phyloP scores from a whole-genome alignment of 2,329 filamentous ascomycete genomes.

The Fusarium chaquense region DNA sequence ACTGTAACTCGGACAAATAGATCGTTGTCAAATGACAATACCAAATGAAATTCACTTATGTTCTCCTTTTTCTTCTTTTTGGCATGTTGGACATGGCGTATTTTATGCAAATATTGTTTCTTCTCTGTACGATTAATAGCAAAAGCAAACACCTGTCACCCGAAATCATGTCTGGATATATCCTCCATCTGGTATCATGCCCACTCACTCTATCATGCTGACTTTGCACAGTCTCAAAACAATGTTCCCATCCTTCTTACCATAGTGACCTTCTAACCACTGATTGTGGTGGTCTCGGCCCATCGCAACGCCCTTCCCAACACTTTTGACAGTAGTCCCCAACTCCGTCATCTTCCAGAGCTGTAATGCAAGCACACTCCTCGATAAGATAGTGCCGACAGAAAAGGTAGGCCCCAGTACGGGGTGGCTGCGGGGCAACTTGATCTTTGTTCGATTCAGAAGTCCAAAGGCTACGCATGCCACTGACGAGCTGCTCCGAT shows the following conservation, averaged over 20 bases:
- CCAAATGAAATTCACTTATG: neutral
- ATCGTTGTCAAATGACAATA: conserved; percentile 15
- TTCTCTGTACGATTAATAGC: conserved; percentile 13
- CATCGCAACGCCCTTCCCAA: conserved; percentile 41
- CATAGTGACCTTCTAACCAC: conserved; percentile 23
- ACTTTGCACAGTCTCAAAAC: neutral
- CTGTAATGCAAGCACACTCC: conserved; percentile 33
- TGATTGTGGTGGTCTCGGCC: conserved; percentile 31
- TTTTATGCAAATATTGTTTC: neutral
- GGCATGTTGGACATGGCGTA: neutral
- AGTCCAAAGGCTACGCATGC: conserved; percentile 26
- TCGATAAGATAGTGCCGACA: conserved; percentile 39
- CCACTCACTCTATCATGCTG: neutral
- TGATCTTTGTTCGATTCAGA: conserved; percentile 14
- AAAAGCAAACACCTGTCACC: conserved; percentile 13
- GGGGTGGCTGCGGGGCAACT: conserved; percentile 29
- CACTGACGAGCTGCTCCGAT: conserved; percentile 25
- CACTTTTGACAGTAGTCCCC: conserved; percentile 45
- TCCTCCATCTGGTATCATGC: neutral
- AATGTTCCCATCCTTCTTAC: conserved; percentile 15
- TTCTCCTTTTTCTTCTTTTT: neutral
- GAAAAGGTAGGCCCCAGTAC: conserved; percentile 35
- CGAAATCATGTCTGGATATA: neutral
- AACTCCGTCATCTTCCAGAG: conserved; percentile 13
- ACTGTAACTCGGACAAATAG: conserved; percentile 23